Conservation (phyloP, 2,329 filamentous ascomycete genomes). For the Fusarium robinianum region DNA sequence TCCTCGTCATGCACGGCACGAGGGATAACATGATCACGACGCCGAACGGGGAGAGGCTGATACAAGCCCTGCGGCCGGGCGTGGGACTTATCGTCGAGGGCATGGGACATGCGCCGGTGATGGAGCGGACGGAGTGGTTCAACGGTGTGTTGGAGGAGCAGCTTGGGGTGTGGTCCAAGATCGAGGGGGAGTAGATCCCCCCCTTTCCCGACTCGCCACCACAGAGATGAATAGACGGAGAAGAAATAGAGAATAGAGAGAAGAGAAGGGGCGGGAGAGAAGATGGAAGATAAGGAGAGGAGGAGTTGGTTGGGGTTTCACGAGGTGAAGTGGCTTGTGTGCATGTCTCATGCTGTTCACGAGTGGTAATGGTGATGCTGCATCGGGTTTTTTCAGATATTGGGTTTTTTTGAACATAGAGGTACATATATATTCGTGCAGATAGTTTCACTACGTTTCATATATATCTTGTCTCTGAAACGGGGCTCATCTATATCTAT, state of each 20-base stretch:
- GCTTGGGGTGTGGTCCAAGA: conserved; percentile 56
- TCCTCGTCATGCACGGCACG: conserved; percentile 77
- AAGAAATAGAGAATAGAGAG: not conserved
- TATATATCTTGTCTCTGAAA: no score
- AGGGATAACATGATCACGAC: conserved; percentile 78
- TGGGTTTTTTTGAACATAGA: no score
- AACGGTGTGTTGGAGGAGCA: conserved; percentile 63
- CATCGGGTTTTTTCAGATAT: no score
- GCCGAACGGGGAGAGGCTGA: conserved; percentile 70
- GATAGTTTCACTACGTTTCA: no score
- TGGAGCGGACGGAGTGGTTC: conserved; percentile 73
- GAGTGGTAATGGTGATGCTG: no score
- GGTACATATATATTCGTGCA: no score
- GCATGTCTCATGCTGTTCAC: conserved; percentile 12
- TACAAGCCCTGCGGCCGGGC: conserved; percentile 65
- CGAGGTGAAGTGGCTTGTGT: conserved; percentile 5
- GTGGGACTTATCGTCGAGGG: conserved; percentile 67
- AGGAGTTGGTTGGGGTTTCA: conserved; percentile 11
- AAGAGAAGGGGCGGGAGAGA: not conserved
- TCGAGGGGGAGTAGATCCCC: conserved; percentile 37
- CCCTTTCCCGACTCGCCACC: not conserved
- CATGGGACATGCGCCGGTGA: conserved; percentile 74
- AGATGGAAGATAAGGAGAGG: not conserved
- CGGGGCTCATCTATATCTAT: no score
- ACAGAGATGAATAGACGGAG: not conserved